These are phyloP conservation scores for Camellia lanceoleosa DNA, from an alignment of 148 eudicot species.

Conservation along the genomic window DNA sequence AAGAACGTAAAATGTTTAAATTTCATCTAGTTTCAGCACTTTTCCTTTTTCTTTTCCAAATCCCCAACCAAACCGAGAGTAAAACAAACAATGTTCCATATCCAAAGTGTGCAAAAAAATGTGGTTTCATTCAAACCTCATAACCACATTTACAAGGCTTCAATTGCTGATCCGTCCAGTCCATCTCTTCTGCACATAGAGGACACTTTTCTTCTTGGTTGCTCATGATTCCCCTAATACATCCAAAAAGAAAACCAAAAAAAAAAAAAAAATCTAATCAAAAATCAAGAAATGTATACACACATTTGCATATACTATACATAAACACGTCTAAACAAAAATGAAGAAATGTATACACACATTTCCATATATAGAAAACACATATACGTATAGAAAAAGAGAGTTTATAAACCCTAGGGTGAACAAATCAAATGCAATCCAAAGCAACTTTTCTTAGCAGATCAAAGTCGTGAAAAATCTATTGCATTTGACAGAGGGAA, in stretches of 20 bases:
- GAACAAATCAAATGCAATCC: background rate
- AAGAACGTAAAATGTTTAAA: too few species aligned
- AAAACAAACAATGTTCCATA: background rate
- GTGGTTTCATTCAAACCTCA: conserved; percentile 25
- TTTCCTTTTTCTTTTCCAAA: too few species aligned
- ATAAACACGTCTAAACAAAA: background rate
- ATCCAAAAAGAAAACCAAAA: background rate
- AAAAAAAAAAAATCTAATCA: too few species aligned
- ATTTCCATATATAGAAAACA: background rate
- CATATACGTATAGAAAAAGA: background rate
- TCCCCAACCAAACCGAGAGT: background rate
- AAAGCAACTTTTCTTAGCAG: background rate
- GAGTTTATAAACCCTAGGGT: conserved; percentile 4
- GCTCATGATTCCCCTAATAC: conserved; percentile 35
- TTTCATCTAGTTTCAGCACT: too few species aligned
- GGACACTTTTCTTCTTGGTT: conserved; percentile 55
- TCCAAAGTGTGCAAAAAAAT: background rate
- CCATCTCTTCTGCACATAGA: conserved; percentile 57
- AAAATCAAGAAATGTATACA: too few species aligned
- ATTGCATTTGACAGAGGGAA: background rate
- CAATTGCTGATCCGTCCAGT: conserved; percentile 61
- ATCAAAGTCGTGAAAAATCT: background rate
- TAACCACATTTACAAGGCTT: conserved; percentile 58
- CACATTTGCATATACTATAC: too few species aligned
- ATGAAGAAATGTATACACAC: background rate